Base-by-base conservation (phyloP, 768 basidiomycete species). In the Russula sp. region DNA sequence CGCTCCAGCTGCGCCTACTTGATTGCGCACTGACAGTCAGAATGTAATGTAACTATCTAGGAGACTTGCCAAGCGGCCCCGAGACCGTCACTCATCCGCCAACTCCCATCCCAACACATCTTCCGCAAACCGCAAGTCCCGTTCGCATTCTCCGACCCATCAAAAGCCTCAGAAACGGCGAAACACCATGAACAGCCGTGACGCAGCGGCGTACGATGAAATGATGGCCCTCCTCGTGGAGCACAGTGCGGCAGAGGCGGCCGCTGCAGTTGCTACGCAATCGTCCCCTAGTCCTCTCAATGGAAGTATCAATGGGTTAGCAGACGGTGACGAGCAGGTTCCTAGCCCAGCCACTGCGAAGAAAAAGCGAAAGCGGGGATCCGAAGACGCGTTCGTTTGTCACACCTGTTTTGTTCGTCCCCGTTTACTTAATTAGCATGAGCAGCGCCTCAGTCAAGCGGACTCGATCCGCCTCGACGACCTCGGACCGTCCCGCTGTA, bases 161-260 rank as follows among this genome's bases (percentile, higher is more conserved):
- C 73, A 80, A 39, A 85, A 84, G 64, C 79, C 83, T n/a, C 81
- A 88, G 43, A 96, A 94, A 75, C 84, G 92, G 56, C 81, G 97
- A 63, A 93, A 92, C 68, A 99, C 97, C 54, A 96, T 99, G 93
- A 98, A 98, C 73, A 95, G 92, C 69, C 79, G 96, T 60, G 96
- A 97, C 72, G 92, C 95, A 16, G 88, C 86, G 13, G 57, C 57
- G 18, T 95, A 93, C 71, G 95, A 96, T 71, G 90, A 94, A 70
- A 92, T 86, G 70, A 72, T 90, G 59, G 54, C 61, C 34, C 57
- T 58, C 46, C 38, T 59, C 32, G 86, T 88, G 71, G 87, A 88
- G 69, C 76, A 88, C 56, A 84, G 90, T 54, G 85, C 87, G 67
- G 83, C 82, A 42, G 86, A 86, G 20, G 87, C 87, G 29, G 83